Base-by-base conservation (phyloP, 176 grass and related monocot genomes). In the Rhynchospora breviuscula region DNA sequence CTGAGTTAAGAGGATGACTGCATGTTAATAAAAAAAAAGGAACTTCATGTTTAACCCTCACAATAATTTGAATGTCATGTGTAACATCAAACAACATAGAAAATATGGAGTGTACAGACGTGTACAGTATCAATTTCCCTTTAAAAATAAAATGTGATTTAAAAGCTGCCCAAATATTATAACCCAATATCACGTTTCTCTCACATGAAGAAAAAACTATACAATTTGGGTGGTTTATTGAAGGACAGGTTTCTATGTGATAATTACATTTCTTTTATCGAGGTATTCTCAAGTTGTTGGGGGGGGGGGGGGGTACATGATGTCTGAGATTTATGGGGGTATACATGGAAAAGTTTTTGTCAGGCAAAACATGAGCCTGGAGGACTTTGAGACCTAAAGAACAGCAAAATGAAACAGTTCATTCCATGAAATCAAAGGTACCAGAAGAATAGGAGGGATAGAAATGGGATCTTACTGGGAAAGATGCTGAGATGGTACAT, bases 1-100 rank as follows among this genome's bases (percentile, higher is more conserved):
- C 92, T 98, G 81, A 56, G 26, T 84, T 84, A 74, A 72, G 52
- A 59, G 64, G 45, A 56, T 84, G 25, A 58, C 66, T 71, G 82
- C 67, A 84, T 13, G 63, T 58, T 84, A 52, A 80, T 69, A 31
- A 58, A 78, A 49, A 33, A 31, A 46, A 65, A n/a, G 49, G 17
- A 77, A 77, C 73, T 77, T 33, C 22, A 54, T 57, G 49, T 77
- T 77, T 47, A 71, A 77, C 15, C 7, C 6, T 15, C 43, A 61
- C 10, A 84, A 51, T 45, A 26, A 29, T 31, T 77, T 18, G 51
- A 56, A 11, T 29, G 15, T 56, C 49, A 33, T 1, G 7, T 23
- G 18, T 77, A 77, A 31, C 73, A 77, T 77, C 49, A 56, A 29
- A 56, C 9, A 77, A 77, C 7, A 77, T 10, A 71, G 67, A 7